These are phyloP conservation scores for Lepraria neglecta DNA, from an alignment of 495 filamentous ascomycete species.

Conservation along the genomic window DNA sequence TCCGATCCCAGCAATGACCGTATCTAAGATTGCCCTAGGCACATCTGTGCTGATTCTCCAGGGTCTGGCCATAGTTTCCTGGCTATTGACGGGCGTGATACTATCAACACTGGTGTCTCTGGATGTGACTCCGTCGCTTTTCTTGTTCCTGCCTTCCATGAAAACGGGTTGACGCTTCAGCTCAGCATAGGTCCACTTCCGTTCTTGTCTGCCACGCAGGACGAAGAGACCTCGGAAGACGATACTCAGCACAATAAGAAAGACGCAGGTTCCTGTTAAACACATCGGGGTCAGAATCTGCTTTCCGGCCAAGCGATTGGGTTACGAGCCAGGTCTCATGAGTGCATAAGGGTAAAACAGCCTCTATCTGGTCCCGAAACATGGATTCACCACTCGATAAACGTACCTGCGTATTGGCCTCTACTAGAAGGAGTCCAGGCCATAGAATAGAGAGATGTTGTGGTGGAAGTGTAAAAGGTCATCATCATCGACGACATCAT, in stretches of 20 bases:
- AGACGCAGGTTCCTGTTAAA: constrained; percentile 61
- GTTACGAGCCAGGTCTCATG: no score
- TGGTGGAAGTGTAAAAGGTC: constrained; percentile 57
- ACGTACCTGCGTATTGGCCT: constrained; percentile 59
- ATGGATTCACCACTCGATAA: no score
- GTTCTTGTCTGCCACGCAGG: constrained; percentile 51
- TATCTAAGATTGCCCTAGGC: constrained; percentile 61
- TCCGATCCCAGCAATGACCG: constrained; percentile 63
- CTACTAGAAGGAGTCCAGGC: constrained; percentile 64
- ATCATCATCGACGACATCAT: constrained; percentile 30
- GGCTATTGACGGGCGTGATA: neutral
- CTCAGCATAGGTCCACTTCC: constrained; percentile 54
- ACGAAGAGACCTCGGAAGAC: constrained; percentile 64
- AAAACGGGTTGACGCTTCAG: constrained; percentile 67
- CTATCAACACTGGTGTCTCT: constrained; percentile 36
- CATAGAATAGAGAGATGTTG: constrained; percentile 66
- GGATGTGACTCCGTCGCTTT: constrained; percentile 35
- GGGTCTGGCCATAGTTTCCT: constrained; percentile 38
- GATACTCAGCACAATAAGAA: constrained; percentile 66
- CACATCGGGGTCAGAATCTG: no score
- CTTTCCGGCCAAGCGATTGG: no score
- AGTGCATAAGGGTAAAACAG: no score
- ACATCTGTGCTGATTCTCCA: constrained; percentile 78
- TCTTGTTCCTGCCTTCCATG: constrained; percentile 53
- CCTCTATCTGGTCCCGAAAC: no score